These are phyloP conservation scores for Trichoderma orchidacearum DNA, from an alignment of 495 filamentous ascomycete species.

Conservation along the genomic window DNA sequence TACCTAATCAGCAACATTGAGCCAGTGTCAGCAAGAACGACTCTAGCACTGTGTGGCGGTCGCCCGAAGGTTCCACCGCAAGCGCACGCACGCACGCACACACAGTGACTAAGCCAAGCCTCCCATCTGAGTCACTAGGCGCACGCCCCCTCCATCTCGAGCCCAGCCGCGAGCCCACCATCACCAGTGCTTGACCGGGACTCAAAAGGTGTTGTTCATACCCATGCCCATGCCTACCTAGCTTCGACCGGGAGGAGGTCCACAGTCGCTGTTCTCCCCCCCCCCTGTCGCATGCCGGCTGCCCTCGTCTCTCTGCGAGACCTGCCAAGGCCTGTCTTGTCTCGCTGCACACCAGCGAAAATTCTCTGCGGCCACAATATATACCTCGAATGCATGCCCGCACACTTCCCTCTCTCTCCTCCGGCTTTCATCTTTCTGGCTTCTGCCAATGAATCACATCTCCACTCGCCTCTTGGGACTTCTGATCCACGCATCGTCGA, in stretches of 20 bases:
- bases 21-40: not conserved
- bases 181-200: too few relatives aligned
- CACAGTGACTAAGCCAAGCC: not conserved
- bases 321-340: not conserved
- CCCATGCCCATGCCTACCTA: not conserved
- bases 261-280: not conserved
- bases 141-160: not conserved
- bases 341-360: not conserved
- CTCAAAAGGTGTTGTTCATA: too few relatives aligned
- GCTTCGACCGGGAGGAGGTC: not conserved
- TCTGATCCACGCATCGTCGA: not conserved
- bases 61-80: not conserved
- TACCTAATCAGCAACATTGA: not conserved
- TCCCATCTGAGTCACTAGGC: not conserved
- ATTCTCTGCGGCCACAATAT: not conserved
- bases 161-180: not conserved
- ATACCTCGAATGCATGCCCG: not conserved
- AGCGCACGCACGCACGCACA: too few relatives aligned
- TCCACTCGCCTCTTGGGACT: not conserved
- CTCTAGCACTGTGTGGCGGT: conserved; percentile 1
- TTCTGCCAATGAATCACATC: conserved; percentile 1
- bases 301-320: not conserved
- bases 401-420: not conserved
- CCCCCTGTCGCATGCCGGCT: conserved; percentile 2
- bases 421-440: conserved; percentile 1